These are phyloP conservation scores for Hymenoscyphus repandus DNA, from an alignment of 2,329 filamentous ascomycete genomes.

Conservation along the genomic window DNA sequence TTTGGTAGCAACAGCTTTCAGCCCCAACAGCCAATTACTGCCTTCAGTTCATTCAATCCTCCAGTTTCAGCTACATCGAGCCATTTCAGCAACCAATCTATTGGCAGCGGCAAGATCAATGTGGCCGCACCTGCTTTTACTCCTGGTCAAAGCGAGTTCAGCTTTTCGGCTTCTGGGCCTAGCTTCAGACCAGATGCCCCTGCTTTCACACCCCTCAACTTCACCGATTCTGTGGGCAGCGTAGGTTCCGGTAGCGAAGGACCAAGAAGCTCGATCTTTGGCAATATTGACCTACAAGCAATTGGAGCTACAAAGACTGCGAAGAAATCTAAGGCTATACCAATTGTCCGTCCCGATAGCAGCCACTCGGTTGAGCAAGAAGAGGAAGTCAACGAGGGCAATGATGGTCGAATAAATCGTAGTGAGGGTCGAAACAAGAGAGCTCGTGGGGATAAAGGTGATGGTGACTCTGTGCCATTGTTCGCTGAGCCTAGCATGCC, in stretches of 20 bases:
- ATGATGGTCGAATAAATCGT: conserved; percentile 57
- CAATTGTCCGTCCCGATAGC: conserved; percentile 66
- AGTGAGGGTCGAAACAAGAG: conserved; percentile 69
- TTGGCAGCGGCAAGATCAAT: conserved; percentile 52
- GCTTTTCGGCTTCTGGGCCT: conserved; percentile 59
- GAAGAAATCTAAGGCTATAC: conserved; percentile 77
- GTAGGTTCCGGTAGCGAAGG: conserved; percentile 41
- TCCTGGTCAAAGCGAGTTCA: conserved; percentile 60
- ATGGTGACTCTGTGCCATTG: conserved; percentile 67
- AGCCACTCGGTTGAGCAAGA: conserved; percentile 37
- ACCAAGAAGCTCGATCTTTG: conserved; percentile 54
- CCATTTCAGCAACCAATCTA: conserved; percentile 25
- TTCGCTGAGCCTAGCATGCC: conserved; percentile 58
- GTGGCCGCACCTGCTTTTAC: conserved; percentile 66
- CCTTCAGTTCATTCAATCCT: conserved; percentile 20
- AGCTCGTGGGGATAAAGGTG: conserved; percentile 57
- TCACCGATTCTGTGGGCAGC: conserved; percentile 45
- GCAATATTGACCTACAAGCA: conserved; percentile 58
- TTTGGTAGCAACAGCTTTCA: conserved; percentile 45
- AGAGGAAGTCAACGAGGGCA: conserved; percentile 44
- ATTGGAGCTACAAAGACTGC: conserved; percentile 58
- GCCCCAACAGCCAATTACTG: conserved; percentile 30
- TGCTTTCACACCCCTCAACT: conserved; percentile 59
- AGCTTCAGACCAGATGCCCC: conserved; percentile 74
- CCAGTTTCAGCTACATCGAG: conserved; percentile 34